Base-by-base conservation (phyloP, 306 rosid species). In the Cercis canadensis region DNA sequence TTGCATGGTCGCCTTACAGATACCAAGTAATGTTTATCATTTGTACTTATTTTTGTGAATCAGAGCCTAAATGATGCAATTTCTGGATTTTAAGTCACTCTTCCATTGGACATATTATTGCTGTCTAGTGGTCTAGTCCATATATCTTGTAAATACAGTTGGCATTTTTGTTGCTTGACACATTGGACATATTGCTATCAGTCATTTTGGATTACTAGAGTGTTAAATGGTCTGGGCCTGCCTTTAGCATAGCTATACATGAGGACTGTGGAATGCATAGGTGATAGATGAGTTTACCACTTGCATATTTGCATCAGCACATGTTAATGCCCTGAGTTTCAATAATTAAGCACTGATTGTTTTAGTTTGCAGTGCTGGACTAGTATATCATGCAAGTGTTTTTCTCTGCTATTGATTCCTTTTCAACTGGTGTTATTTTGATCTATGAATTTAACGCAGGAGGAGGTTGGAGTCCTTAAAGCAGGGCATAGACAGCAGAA, bases 1-100 rank as follows among this genome's bases (percentile, higher is more conserved):
- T 87, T 89, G 69, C 97, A 89, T 16, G 98, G 97, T 73, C 91
- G 92, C 66, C 89, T 90, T 74, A 80, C 90, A 13, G 96, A 90
- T 69, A 74, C 97, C 79, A 89, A 86, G 97, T 94, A 89, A 70
- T 57, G 53, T 59, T 57, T 15, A 73, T 67, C 49, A 56, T 59
- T 53, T 78, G 50, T 54, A 45, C 24, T 62, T 75, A 41, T 69
- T 37, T 37, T 37, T 37, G 1, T 37, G n/a, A 5, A 5, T 37
- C 43, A 67, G 24, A 17, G 36, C 64, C 43, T 73, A 64, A 49
- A 60, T 40, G 24, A 45, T 8, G 19, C 68, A 29, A 60, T 72
- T 68, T 70, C 21, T 50, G 41, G 33, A 17, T 49, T 44, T 16
- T 61, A 24, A 24, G 29, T 24, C 29, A 24, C 29, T 24, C 29